Evolutionary conservation across 2,329 filamentous ascomycete species (phyloP), one percentile per base, ranked within the genome.

Genomic region (Fusarium xylarioides): DNA sequence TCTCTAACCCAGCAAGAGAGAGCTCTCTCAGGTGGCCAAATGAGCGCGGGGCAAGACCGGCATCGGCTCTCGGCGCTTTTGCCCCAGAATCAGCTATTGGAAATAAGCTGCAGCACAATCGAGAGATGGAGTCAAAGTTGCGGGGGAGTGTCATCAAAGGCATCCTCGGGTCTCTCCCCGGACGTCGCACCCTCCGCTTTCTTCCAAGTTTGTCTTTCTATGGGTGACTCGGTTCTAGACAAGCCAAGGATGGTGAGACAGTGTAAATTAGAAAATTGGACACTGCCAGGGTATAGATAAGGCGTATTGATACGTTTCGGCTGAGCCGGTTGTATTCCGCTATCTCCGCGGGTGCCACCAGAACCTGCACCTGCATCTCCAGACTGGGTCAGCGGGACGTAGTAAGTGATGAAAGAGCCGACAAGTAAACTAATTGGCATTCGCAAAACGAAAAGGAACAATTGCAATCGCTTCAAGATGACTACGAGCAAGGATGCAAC

Each of bases 401-500:
- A 11, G 10, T 23, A 23, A 18, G 42, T 43, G 10, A 16, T 43
- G 10, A 16, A 43, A 12, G n/a, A 4, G 6, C 42, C 10, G 11
- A 47, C 14, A 7, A 9, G 26, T 6, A 30, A 23, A 43, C 23
- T 4, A 10, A 11, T 5, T 4, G 16, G n/a, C 15, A 18, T 23
- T 23, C 23, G 9, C 6, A 43, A 4, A 18, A 18, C 15, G 11
- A 23, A 43, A 15, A 23, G 1, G n/a, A 8, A 16, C 9, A 42
- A 23, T n/a, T n/a, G 38, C 7, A 12, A 21, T 21, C 16, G 19
- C 4, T 15, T 30, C 15, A 21, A 6, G 21, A 19, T 58, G 12
- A 0, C 15, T 10, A 11, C 3, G 5, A 21, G 7, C 3, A 6
- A 40, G 5, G 10, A 8, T 32, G 3, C 14, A 4, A 4, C 21